Conservation (phyloP, 495 filamentous ascomycete genomes). For the Lophiostoma macrostomum region DNA sequence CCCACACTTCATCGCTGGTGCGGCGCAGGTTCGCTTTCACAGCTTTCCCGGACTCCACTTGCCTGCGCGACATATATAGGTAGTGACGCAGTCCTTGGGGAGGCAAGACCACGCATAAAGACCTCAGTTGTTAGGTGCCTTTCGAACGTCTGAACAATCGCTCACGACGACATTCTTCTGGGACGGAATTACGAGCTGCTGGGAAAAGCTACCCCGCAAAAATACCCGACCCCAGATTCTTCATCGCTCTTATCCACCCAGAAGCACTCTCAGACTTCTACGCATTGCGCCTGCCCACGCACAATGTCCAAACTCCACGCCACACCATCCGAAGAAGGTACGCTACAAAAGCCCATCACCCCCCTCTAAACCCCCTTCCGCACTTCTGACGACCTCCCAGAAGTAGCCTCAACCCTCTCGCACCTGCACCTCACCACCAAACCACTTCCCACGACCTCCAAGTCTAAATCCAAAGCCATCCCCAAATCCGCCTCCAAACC, state of each 20-base stretch:
- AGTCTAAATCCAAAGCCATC: conserved; percentile 41
- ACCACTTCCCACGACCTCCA: too few relatives aligned
- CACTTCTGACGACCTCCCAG: conserved; percentile 24
- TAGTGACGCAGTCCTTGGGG: background rate
- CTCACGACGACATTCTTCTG: too few relatives aligned
- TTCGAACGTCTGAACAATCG: too few relatives aligned
- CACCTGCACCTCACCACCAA: conserved; percentile 45
- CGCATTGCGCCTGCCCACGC: background rate
- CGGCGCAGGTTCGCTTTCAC: background rate
- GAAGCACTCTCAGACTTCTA: background rate
- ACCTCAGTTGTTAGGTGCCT: too few relatives aligned
- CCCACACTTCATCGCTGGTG: background rate
- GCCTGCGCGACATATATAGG: background rate
- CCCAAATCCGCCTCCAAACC: conserved; percentile 37
- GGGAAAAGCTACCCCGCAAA: conserved; percentile 20
- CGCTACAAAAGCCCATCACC: background rate
- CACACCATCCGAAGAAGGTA: conserved; percentile 32
- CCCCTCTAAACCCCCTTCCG: conserved; percentile 5
- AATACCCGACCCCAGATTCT: background rate
- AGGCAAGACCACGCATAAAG: background rate
- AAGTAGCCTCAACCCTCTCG: conserved; percentile 29
- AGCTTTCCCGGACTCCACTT: too few relatives aligned
- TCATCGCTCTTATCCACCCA: too few relatives aligned
- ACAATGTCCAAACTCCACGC: conserved; percentile 10
- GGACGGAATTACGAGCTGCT: too few relatives aligned